These are phyloP conservation scores for Talaromyces sp. DNA, from an alignment of 2,329 filamentous ascomycete genomes.

Conservation along the genomic window DNA sequence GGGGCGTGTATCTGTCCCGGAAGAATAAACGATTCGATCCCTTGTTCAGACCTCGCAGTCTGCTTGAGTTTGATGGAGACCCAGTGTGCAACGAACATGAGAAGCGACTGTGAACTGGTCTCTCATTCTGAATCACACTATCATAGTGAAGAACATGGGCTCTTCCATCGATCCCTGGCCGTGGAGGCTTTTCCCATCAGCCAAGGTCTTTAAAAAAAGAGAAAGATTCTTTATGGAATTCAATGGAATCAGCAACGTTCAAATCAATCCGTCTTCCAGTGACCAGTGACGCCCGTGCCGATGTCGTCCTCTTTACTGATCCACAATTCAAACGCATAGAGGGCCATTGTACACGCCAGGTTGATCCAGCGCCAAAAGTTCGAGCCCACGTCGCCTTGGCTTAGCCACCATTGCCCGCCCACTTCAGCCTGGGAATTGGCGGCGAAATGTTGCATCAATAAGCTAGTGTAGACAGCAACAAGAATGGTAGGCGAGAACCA, in stretches of 20 bases:
- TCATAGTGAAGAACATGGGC: background rate
- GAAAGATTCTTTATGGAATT: background rate
- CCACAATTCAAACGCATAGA: constrained; percentile 88
- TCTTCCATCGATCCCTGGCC: background rate
- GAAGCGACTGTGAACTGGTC: background rate
- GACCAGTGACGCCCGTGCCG: constrained; percentile 64
- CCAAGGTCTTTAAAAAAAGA: background rate
- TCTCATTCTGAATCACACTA: background rate
- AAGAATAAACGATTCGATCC: background rate
- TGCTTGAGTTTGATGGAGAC: background rate
- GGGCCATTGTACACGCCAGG: constrained; percentile 75
- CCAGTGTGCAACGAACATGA: background rate
- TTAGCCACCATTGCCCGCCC: constrained; percentile 73
- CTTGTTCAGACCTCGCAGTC: background rate
- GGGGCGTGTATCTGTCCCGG: background rate
- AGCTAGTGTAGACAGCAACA: constrained; percentile 91
- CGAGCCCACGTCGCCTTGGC: constrained; percentile 75
- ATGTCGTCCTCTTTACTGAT: constrained; percentile 68
- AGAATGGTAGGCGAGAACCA: constrained; percentile 95
- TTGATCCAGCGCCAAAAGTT: constrained; percentile 95
- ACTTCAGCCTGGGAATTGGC: constrained; percentile 58
- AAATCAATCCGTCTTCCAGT: constrained; percentile 91
- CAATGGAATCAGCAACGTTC: background rate
- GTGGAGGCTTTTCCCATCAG: background rate
- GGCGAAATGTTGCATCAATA: constrained; percentile 92